Evolutionary conservation across 2,329 filamentous ascomycete genomes (phyloP).

Genomic region (Sclerotinia borealis): DNA sequence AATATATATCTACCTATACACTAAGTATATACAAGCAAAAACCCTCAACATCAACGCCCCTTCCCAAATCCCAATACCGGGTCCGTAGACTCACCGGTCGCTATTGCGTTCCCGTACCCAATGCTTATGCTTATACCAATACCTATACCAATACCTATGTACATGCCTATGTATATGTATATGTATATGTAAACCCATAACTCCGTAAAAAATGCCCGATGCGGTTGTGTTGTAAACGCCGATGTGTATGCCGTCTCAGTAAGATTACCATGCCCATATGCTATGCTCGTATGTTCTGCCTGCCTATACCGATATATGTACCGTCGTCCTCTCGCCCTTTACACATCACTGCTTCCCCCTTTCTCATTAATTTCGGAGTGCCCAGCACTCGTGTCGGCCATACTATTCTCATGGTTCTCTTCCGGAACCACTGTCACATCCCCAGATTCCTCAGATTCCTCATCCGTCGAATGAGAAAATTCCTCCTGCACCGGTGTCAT

Average conservation of each 20-base stretch:
- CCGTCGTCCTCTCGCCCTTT: not conserved
- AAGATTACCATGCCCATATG: not conserved
- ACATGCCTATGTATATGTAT: too few species aligned
- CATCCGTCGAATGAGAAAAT: not conserved
- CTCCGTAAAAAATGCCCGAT: not conserved
- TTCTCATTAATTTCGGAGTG: not conserved
- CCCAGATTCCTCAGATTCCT: not conserved
- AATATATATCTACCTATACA: too few species aligned
- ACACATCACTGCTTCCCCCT: not conserved
- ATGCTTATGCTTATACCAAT: not conserved
- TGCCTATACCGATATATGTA: not conserved
- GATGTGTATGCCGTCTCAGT: not conserved
- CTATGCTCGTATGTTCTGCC: not conserved
- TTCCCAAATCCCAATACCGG: constrained; percentile 10
- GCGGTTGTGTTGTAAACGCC: not conserved
- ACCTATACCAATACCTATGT: too few species aligned
- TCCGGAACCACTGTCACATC: not conserved
- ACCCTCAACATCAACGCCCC: not conserved
- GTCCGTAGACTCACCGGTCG: constrained; percentile 25
- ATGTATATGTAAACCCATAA: not conserved
- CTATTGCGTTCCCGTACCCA: constrained; percentile 6
- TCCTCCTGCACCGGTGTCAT: constrained; percentile 28
- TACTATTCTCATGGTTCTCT: not conserved
- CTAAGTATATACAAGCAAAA: not conserved
- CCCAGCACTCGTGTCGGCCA: not conserved